Evolutionary conservation across 768 basidiomycete genomes (phyloP).

Genomic region (Pulveroboletus sp.): DNA sequence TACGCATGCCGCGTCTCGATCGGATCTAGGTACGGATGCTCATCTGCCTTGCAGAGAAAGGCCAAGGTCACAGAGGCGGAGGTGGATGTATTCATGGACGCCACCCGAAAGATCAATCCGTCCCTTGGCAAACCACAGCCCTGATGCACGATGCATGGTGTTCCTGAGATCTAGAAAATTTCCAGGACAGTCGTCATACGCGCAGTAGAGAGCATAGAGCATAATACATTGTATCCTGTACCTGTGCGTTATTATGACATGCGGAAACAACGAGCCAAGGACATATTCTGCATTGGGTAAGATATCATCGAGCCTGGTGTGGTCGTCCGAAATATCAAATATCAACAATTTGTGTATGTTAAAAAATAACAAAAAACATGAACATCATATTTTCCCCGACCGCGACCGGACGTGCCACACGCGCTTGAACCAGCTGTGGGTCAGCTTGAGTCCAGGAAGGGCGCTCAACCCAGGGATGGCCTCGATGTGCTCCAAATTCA

Average conservation of each 20-base stretch:
- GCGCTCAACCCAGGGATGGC: constrained; percentile 17
- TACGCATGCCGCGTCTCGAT: constrained; percentile 26
- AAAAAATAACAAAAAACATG: neutral
- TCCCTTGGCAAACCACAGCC: constrained; percentile 37
- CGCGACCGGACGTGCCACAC: constrained; percentile 32
- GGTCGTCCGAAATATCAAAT: constrained; percentile 1
- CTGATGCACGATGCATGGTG: neutral
- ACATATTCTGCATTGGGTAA: constrained; percentile 4
- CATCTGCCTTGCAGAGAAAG: constrained; percentile 52
- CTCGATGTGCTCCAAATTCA: constrained; percentile 20
- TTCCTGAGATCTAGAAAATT: neutral
- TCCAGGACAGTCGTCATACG: neutral
- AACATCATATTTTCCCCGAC: constrained; percentile 18
- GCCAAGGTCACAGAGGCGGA: constrained; percentile 76
- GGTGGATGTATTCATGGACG: constrained; percentile 76
- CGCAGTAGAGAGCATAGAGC: neutral
- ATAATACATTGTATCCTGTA: constrained; percentile 1
- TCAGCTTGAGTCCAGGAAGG: constrained; percentile 23
- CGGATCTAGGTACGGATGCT: neutral
- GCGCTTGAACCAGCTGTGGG: constrained; percentile 31
- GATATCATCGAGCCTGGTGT: neutral
- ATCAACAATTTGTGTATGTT: constrained; percentile 6
- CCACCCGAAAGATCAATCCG: constrained; percentile 68
- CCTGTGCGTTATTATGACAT: neutral
- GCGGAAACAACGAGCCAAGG: neutral